Evolutionary conservation across 306 rosid species (phyloP).

Genomic region (Cyamopsis tetragonoloba): DNA sequence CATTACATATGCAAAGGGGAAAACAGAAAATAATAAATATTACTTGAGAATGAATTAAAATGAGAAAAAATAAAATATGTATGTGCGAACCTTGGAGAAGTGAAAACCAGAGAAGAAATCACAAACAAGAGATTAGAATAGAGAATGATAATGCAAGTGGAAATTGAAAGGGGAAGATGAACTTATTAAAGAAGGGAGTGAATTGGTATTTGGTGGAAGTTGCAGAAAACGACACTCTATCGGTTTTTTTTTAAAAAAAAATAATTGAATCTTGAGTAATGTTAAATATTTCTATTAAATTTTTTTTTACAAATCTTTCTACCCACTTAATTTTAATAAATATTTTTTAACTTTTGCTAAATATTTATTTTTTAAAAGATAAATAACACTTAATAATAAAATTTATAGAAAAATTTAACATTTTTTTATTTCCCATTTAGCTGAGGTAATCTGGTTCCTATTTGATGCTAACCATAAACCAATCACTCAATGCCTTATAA

Average conservation of each 20-base stretch:
- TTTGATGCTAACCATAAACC: slow-evolving; percentile 10
- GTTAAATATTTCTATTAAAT: too few relatives aligned
- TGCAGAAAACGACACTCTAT: neutral
- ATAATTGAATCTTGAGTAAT: too few relatives aligned
- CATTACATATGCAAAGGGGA: neutral
- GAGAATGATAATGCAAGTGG: neutral
- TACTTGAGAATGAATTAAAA: neutral
- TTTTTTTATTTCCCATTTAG: too few relatives aligned
- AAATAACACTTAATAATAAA: too few relatives aligned
- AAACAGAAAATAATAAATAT: neutral
- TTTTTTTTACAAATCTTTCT: too few relatives aligned
- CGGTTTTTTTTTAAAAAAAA: too few relatives aligned
- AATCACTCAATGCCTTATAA: too few relatives aligned
- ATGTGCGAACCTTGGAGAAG: slow-evolving; percentile 1
- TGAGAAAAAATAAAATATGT: neutral
- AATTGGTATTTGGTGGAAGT: neutral
- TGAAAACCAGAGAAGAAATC: slow-evolving; percentile 5
- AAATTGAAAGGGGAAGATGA: neutral
- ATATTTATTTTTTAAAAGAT: too few relatives aligned
- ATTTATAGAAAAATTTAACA: too few relatives aligned
- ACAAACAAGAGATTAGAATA: too few relatives aligned
- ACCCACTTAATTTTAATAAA: too few relatives aligned
- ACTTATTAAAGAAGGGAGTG: neutral
- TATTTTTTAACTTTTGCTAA: too few relatives aligned
- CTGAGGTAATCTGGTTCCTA: neutral